Conservation (phyloP, 768 basidiomycete species). For the Glaciozyma martinii region DNA sequence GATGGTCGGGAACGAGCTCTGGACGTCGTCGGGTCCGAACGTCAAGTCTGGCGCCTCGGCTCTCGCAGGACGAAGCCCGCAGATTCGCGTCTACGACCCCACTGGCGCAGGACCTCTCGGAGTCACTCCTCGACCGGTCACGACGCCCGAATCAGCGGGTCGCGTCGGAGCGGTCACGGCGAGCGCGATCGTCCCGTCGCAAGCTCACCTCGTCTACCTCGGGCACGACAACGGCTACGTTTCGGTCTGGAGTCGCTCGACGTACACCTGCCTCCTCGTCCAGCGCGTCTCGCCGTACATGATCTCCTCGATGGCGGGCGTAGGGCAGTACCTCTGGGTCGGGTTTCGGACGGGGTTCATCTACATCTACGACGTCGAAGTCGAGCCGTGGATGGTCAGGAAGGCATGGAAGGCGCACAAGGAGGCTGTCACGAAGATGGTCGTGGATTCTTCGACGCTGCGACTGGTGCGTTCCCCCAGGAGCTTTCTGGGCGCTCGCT, state of each 20-base stretch:
- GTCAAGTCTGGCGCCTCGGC: slow-evolving; percentile 42
- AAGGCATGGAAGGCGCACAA: slow-evolving; percentile 80
- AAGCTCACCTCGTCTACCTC: slow-evolving; percentile 61
- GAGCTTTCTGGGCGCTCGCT: not conserved
- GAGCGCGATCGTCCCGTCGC: slow-evolving; percentile 63
- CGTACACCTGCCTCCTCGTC: slow-evolving; percentile 19
- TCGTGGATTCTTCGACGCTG: slow-evolving; percentile 67
- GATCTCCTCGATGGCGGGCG: slow-evolving; percentile 73
- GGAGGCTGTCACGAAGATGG: slow-evolving; percentile 53
- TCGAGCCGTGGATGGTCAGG: slow-evolving; percentile 72
- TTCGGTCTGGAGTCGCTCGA: slow-evolving; percentile 57
- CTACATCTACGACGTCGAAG: slow-evolving; percentile 59
- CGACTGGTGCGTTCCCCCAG: slow-evolving; percentile 48
- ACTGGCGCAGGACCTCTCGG: slow-evolving; percentile 24
- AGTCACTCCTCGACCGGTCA: slow-evolving; percentile 33
- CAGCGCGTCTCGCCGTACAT: slow-evolving; percentile 51
- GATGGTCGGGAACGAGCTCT: slow-evolving; percentile 65
- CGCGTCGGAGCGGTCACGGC: slow-evolving; percentile 74
- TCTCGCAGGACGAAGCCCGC: slow-evolving; percentile 40
- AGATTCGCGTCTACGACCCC: slow-evolving; percentile 66
- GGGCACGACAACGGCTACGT: slow-evolving; percentile 88
- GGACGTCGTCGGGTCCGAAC: slow-evolving; percentile 55
- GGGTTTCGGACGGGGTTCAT: slow-evolving; percentile 76
- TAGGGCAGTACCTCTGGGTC: slow-evolving; percentile 75
- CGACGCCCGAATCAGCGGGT: slow-evolving; percentile 58